Percentiles rank a stretch among this genome's conserved stretches.
Conservation (phyloP, 441 rosid genomes). For the Populus hybrid region DNA sequence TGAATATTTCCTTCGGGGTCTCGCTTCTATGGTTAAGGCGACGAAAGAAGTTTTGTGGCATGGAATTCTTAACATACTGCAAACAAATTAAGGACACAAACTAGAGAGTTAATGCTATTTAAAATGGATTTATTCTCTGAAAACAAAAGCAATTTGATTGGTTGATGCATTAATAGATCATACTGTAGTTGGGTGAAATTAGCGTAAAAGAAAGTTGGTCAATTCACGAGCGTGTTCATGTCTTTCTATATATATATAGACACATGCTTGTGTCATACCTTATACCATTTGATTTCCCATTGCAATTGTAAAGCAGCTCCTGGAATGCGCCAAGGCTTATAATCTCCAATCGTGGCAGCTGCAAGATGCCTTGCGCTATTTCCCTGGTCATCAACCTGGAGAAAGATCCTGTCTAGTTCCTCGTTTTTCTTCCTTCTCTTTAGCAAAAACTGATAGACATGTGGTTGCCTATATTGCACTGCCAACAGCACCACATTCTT, state of each 20-base stretch:
- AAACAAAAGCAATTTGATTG: background rate
- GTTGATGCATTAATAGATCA: background rate
- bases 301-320: constrained; percentile 48
- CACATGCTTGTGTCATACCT: constrained; percentile 18
- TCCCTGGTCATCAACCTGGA: constrained; percentile 30
- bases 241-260: no score
- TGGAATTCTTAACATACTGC: background rate
- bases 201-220: background rate
- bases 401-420: constrained; percentile 23
- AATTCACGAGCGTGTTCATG: background rate
- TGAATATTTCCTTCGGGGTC: constrained; percentile 36
- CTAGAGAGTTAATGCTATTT: background rate
- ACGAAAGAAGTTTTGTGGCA: constrained; percentile 27
- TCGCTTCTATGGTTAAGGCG: constrained; percentile 29
- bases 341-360: constrained; percentile 32
- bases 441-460: constrained; percentile 20
- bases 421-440: constrained; percentile 10
- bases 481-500: constrained; percentile 12
- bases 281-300: constrained; percentile 46
- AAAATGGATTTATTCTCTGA: background rate
- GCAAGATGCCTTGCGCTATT: constrained; percentile 41
- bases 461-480: constrained; percentile 20
- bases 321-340: constrained; percentile 40
- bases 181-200: background rate
- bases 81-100: constrained; percentile 24